phyloP scores from a whole-genome alignment of 148 eudicot genomes.

The Vaccinium darrowii region DNA sequence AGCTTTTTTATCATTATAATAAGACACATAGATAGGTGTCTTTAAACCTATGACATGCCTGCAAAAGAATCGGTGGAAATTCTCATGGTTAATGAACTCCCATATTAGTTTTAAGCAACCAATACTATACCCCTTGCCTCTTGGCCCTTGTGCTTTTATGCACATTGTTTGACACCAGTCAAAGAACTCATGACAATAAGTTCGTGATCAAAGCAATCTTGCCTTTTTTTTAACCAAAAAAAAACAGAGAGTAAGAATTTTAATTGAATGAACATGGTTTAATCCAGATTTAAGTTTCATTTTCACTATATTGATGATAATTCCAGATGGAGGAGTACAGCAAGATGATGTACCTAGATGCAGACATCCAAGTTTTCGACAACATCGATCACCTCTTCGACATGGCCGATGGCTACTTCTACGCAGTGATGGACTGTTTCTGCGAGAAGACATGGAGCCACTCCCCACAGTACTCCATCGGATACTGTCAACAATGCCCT shows the following conservation, averaged over 20 bases:
- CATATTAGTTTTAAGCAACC: too few relatives aligned
- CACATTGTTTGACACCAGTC: not conserved
- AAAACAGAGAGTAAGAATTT: not conserved
- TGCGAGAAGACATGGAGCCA: slow-evolving; percentile 42
- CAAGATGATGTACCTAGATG: slow-evolving; percentile 40
- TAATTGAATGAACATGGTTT: not conserved
- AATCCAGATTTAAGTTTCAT: not conserved
- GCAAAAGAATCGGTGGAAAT: too few relatives aligned
- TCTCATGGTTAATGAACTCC: too few relatives aligned
- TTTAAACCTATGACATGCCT: too few relatives aligned
- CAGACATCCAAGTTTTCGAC: slow-evolving; percentile 34
- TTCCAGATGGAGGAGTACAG: slow-evolving; percentile 30
- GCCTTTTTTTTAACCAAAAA: not conserved
- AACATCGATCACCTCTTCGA: slow-evolving; percentile 38
- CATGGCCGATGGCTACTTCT: slow-evolving; percentile 28
- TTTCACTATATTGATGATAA: not conserved
- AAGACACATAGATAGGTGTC: not conserved
- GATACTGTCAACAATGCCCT: slow-evolving; percentile 41
- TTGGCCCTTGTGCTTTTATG: not conserved
- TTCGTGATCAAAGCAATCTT: not conserved
- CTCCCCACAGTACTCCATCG: slow-evolving; percentile 30
- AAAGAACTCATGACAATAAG: not conserved
- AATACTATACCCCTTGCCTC: not conserved
- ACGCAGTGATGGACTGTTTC: slow-evolving; percentile 38
- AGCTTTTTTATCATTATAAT: not conserved